Evolutionary conservation across 257 asterid species (phyloP), one percentile per base, ranked within the genome.

Genomic region (Parsonsia alboflavescens): DNA sequence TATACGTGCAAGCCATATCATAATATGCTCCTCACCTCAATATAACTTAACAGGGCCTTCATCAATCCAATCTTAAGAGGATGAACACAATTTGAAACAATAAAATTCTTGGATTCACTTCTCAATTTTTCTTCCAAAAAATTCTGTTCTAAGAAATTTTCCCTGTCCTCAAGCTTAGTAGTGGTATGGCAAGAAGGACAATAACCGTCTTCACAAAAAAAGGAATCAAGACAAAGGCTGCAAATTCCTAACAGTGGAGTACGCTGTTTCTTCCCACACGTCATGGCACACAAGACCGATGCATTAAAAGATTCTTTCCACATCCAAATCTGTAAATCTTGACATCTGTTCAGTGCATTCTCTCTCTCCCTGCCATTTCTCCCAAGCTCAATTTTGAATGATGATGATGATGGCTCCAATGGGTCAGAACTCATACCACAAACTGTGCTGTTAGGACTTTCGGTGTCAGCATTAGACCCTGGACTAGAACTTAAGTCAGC

Each of bases 291-390:
- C 69, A 91, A 78, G 49, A 81, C 79, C 12, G 86, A 76, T 22
- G 94, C 73, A 80, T 73, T 86, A 70, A 86, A 85, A 85, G 96
- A 89, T 84, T 88, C 97, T 85, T 88, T 86, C 97, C 95, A 89
- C 84, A 87, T 83, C 99, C 98, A 95, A 75, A 70, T 78, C 84
- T 87, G 91, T 41, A 91, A 79, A 79, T 87, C 89, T 82, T 85
- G 86, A 80, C 86, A 89, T 82, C 98, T 88, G 79, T 75, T 81
- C 77, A 88, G 79, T 57, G 86, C 79, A 78, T 84, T 82, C 68
- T 58, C 74, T 76, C 80, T 81, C 84, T 92, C 96, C 50, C 64
- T 76, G 79, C 82, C 88, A 75, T 73, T 88, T 83, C 84, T 85
- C 56, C 96, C 96, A 15, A 82, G 75, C 79, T 93, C 97, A 63